Evolutionary conservation across 2,329 filamentous ascomycete species (phyloP).

Genomic region (Claviceps citrina): DNA sequence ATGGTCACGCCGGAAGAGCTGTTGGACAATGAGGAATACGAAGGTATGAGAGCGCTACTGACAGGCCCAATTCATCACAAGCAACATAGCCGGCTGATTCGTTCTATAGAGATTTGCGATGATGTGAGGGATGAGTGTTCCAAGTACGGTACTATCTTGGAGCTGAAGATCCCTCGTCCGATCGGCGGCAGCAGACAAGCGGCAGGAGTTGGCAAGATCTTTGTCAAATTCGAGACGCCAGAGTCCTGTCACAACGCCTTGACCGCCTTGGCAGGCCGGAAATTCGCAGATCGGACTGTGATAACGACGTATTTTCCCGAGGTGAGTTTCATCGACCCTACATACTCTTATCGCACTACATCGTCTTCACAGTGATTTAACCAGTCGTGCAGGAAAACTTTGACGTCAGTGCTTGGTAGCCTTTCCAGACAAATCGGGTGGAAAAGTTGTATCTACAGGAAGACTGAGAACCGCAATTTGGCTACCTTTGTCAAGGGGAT

Average conservation of each 20-base stretch:
- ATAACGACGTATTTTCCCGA: slow-evolving; percentile 95
- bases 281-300: slow-evolving; percentile 92
- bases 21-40: slow-evolving; percentile 85
- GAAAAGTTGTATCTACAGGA: background rate
- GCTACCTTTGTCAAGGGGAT: slow-evolving; percentile 5
- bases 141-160: slow-evolving; percentile 73
- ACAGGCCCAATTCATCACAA: no score
- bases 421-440: background rate
- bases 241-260: slow-evolving; percentile 74
- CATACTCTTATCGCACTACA: background rate
- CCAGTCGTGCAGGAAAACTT: slow-evolving; percentile 63
- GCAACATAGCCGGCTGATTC: slow-evolving; percentile 2
- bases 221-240: slow-evolving; percentile 72
- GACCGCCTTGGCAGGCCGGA: slow-evolving; percentile 78
- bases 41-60: slow-evolving; percentile 47
- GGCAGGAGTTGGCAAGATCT: slow-evolving; percentile 92
- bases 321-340: slow-evolving; percentile 32
- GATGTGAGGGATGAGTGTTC: slow-evolving; percentile 85
- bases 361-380: slow-evolving; percentile 17
- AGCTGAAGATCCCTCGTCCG: slow-evolving; percentile 87
- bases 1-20: slow-evolving; percentile 97
- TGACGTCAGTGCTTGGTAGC: slow-evolving; percentile 75
- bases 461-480: slow-evolving; percentile 2
- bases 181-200: slow-evolving; percentile 68
- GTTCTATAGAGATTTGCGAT: slow-evolving; percentile 70